A percentile compares a stretch with the other conserved stretches of the same genome.
Evolutionary conservation across 129 eudicot genomes (phyloP).

Genomic region (Flaveria robusta): DNA sequence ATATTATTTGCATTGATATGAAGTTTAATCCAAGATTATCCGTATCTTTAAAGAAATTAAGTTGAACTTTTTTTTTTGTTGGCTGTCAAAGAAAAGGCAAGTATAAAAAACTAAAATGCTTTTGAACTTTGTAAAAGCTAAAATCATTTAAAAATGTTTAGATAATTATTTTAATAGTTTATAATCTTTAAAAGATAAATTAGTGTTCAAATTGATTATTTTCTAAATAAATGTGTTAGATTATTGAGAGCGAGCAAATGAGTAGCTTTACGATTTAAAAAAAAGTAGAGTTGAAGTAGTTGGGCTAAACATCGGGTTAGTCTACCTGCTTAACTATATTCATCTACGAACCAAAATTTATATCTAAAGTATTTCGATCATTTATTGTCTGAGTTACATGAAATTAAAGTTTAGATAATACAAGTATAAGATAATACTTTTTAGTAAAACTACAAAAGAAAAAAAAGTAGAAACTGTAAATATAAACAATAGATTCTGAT

Average conservation of each 20-base stretch:
- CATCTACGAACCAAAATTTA: not conserved
- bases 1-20: not conserved
- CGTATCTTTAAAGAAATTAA: not conserved
- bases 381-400: no score
- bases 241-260: not conserved
- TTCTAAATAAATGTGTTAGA: not conserved
- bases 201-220: not conserved
- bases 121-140: no score
- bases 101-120: no score
- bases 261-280: not conserved
- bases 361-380: no score
- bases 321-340: slow-evolving; percentile 13
- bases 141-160: no score
- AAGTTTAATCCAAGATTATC: not conserved
- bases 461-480: no score
- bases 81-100: no score
- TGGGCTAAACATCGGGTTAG: slow-evolving; percentile 4
- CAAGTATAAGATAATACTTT: no score
- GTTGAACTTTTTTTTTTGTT: not conserved
- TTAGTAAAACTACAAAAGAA: no score
- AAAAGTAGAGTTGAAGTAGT: not conserved
- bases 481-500: no score
- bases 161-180: no score
- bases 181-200: not conserved
- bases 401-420: no score